These are phyloP conservation scores for Phytophthora citrophthora DNA, from an alignment of 352 stramenopile genomes.

Conservation along the genomic window DNA sequence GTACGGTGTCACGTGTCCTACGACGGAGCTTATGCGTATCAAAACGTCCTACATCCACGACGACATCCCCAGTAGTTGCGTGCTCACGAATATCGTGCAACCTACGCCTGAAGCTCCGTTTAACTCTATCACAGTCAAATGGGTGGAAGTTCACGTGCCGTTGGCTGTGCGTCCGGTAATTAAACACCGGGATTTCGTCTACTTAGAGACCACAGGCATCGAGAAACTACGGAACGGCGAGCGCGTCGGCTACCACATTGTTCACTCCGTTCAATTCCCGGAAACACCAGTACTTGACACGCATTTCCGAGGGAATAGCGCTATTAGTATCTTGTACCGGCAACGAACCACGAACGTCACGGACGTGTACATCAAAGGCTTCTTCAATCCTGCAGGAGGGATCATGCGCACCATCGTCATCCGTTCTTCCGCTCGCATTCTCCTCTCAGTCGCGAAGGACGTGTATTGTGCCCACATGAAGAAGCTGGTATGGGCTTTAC, in stretches of 20 bases:
- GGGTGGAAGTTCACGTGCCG: slow-evolving; percentile 48
- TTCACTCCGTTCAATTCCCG: slow-evolving; percentile 52
- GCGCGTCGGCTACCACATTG: slow-evolving; percentile 50
- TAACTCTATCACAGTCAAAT: slow-evolving; percentile 50
- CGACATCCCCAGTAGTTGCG: slow-evolving; percentile 45
- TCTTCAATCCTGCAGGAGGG: slow-evolving; percentile 42
- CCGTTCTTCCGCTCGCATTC: slow-evolving; percentile 32
- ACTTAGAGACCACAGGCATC: slow-evolving; percentile 52
- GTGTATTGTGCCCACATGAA: slow-evolving; percentile 68
- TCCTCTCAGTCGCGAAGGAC: slow-evolving; percentile 44
- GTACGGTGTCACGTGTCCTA: slow-evolving; percentile 41
- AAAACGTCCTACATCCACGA: slow-evolving; percentile 54
- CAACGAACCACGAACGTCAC: slow-evolving; percentile 54
- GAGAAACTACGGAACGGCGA: slow-evolving; percentile 41
- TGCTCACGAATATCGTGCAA: slow-evolving; percentile 42
- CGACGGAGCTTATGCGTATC: slow-evolving; percentile 43
- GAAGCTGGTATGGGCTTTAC: slow-evolving; percentile 63
- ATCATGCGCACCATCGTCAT: slow-evolving; percentile 48
- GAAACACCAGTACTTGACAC: slow-evolving; percentile 44
- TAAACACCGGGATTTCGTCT: slow-evolving; percentile 59
- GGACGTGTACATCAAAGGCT: slow-evolving; percentile 60
- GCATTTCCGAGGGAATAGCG: slow-evolving; percentile 57
- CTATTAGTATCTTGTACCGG: slow-evolving; percentile 62
- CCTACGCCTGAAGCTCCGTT: slow-evolving; percentile 45
- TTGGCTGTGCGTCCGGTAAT: slow-evolving; percentile 41